Evolutionary conservation across 768 basidiomycete species (phyloP), one percentile per base, ranked within the genome.

Genomic region (Tylopilus vinaceipallidus): DNA sequence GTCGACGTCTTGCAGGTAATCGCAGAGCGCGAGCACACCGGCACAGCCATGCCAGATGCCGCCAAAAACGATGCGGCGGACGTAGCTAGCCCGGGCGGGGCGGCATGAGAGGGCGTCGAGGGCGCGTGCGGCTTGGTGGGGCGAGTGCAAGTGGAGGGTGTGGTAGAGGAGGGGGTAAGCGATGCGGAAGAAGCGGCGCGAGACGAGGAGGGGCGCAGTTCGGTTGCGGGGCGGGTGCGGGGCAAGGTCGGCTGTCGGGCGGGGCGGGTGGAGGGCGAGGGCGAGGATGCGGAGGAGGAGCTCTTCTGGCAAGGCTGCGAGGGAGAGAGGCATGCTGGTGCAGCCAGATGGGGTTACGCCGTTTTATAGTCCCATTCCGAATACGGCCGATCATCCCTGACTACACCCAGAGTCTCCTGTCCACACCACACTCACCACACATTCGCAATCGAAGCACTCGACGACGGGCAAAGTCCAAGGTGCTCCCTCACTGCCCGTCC

Each of bases 151-250:
- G 56, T 72, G 69, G 36, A 86, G 52, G 36, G 73, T 71, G 59
- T 77, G 71, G 69, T 85, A 85, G 53, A 81, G 73, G 12, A 83
- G 71, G 2, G 83, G 83, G 0, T 75, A 74, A 2, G 72, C 74
- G 51, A 86, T 83, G 50, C 85, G 75, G 37, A 74, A 64, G 68
- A 84, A 81, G 20, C 68, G 59, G 33, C 65, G 75, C 42, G 67
- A 83, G 39, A 81, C 78, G 44, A 79, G 75, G 14, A 86, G 74
- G 0, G 76, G 72, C 5, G 78, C 69, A 16, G 68, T 59, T 13
- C 65, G 65, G 26, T 65, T 58, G 38, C 53, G 58, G 49, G 58
- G 69, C 23, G 50, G 35, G 16, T 56, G 54, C 16, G 64, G 62
- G 20, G 60, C 39, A 43, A 71, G n/a, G n/a, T 13, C 65, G 65